phyloP scores from a whole-genome alignment of 176 grass and related monocot species.

The Zea luxurians region DNA sequence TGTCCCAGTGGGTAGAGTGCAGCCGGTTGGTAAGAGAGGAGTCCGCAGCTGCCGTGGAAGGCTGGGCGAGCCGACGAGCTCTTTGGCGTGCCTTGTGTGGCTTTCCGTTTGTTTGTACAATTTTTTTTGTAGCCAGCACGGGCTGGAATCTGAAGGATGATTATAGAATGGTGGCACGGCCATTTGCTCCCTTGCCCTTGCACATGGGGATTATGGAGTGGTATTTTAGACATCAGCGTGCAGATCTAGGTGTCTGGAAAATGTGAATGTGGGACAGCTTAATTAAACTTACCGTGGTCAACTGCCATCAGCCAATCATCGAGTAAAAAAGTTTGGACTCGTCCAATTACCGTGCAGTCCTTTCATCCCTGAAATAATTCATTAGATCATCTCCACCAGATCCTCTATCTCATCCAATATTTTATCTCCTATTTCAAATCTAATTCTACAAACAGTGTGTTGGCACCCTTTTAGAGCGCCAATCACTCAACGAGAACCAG shows the following conservation, averaged over 20 bases:
- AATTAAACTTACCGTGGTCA: neutral
- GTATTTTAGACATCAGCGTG: neutral
- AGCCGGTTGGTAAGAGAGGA: constrained; percentile 27
- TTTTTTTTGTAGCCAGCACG: neutral
- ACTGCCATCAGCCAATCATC: neutral
- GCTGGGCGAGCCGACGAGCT: neutral
- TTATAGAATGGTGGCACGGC: neutral
- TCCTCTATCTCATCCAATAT: too few species aligned
- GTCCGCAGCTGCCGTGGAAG: neutral
- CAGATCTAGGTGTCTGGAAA: constrained; percentile 7
- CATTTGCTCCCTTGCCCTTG: neutral
- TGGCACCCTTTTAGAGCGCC: too few species aligned
- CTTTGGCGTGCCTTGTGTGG: neutral
- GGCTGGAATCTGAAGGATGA: neutral
- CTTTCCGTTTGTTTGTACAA: neutral
- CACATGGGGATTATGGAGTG: constrained; percentile 4
- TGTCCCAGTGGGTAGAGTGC: constrained; percentile 13
- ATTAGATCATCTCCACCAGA: too few species aligned
- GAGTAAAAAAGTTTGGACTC: neutral
- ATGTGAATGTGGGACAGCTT: neutral
- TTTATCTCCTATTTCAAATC: too few species aligned
- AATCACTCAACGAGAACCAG: too few species aligned
- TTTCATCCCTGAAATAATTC: too few species aligned
- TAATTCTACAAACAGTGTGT: too few species aligned
- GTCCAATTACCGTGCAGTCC: too few species aligned